Conservation (phyloP, 2,329 filamentous ascomycete species). For the Venturia nashicola region DNA sequence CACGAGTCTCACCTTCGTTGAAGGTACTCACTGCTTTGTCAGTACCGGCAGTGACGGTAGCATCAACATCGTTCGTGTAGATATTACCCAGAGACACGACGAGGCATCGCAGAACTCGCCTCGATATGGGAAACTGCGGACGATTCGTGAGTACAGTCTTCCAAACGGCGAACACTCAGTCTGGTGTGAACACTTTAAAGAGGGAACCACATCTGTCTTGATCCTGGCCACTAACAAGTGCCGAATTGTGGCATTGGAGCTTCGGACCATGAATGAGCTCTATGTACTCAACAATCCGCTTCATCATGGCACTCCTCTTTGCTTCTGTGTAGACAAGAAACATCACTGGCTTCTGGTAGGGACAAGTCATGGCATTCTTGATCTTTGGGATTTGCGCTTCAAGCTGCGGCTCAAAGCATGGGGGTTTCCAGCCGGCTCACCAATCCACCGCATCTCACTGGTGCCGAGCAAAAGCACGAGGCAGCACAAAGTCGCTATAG, state of each 20-base stretch:
- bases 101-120: slow-evolving; percentile 32
- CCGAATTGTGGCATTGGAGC: slow-evolving; percentile 70
- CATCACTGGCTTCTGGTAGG: slow-evolving; percentile 86
- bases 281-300: slow-evolving; percentile 78
- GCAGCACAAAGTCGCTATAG: slow-evolving; percentile 72
- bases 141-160: slow-evolving; percentile 73
- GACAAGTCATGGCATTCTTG: slow-evolving; percentile 83
- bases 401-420: slow-evolving; percentile 75
- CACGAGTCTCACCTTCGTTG: slow-evolving; percentile 76
- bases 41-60: slow-evolving; percentile 84
- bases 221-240: slow-evolving; percentile 79
- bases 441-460: slow-evolving; percentile 67
- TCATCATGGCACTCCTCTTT: slow-evolving; percentile 82
- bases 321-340: slow-evolving; percentile 76
- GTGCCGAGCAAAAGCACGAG: slow-evolving; percentile 47
- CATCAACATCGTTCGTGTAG: slow-evolving; percentile 80
- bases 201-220: slow-evolving; percentile 62
- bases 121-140: slow-evolving; percentile 65
- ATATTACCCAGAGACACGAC: slow-evolving; percentile 36
- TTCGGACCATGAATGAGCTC: slow-evolving; percentile 72
- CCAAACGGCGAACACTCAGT: slow-evolving; percentile 63
- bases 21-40: slow-evolving; percentile 86
- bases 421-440: slow-evolving; percentile 69
- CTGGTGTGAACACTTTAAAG: slow-evolving; percentile 88
- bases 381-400: slow-evolving; percentile 96